Evolutionary conservation across 345 rosid species (phyloP), one percentile per base, ranked within the genome.

Genomic region (Pistacia atlantica): DNA sequence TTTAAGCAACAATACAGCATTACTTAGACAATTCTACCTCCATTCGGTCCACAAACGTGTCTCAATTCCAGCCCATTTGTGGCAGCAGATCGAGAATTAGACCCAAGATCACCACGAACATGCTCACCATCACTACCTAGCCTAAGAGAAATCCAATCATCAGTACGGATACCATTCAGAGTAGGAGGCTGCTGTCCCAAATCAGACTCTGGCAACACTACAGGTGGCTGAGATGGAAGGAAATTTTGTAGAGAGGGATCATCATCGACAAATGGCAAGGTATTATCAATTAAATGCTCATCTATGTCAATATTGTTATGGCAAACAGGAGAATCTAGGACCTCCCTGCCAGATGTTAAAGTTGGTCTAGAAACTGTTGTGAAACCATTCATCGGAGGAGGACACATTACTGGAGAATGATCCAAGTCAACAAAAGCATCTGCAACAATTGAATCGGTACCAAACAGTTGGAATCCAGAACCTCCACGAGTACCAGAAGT

Each of bases 131-230:
- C 31, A 55, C 75, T 57, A 58, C 85, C 68, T 25, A 82, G 72
- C 69, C 83, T 75, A 56, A 79, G 85, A 54, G 84, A 77, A 66
- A 84, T 62, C 87, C 87, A 81, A 74, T 81, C 80, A 20, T 62
- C 83, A 60, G 72, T 35, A 20, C 12, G 74, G 66, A 61, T 20
- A 54, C 69, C 69, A 75, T 67, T 56, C 11, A 78, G 68, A 52
- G 59, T 72, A 72, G 65, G 59, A 75, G 48, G 60, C 20, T 35
- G 71, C 48, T 16, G 31, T 62, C 67, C 77, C 62, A 71, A 1
- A 46, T 66, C 75, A 35, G 81, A 31, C 63, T 70, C 69, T 25
- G 51, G 33, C 25, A 49, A 52, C 17, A 63, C 55, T 52, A 38
- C 76, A 51, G 72, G 25, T 12, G 77, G 76, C 55, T 71, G 78